Base-by-base conservation (phyloP, 2,329 filamentous ascomycete genomes). In the Cyclaneusma minus region DNA sequence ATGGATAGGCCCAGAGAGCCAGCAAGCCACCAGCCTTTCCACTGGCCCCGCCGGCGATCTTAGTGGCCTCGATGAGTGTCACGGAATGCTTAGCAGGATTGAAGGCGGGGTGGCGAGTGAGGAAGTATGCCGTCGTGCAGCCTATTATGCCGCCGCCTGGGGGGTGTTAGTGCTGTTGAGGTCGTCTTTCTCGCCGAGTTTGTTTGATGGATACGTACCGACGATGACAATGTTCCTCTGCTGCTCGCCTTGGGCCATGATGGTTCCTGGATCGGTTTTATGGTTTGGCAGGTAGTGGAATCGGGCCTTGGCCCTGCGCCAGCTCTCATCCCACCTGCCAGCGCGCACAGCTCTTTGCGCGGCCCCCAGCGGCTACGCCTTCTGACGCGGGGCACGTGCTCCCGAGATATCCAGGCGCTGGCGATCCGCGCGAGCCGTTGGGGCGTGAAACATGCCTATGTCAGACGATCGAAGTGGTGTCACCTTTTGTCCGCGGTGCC, bases 11-110 rank as follows among this genome's bases (percentile, higher is more conserved):
- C 84, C 87, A 95, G 10, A 85, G 60, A 1, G 76, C 89, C 13
- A 98, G 64, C 4, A 98, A 62, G 1, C 89, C 89, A 10, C 89
- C 89, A 1, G 89, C 87, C 55, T 94, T 95, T 21, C 89, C 89
- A 6, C 84, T 93, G 19, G 89, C 87, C 13, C 81, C 87, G n/a
- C 82, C 71, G 5, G 89, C 89, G 36, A 95, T 75, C 22, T 73
- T 64, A 3, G 72, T 73, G 1, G 89, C 84, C 58, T 98, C 89
- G 29, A 95, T 63, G 16, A 98, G 61, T 2, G 80, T 92, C 42
- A 95, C 76, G 28, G 62, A 74, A 49, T 93, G 81, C 28, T 68
- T 66, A 13, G 65, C 53, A 21, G 74, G 71, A 48, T 89, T 65
- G 56, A 80, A 95, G 16, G 67, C 72, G 15, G 81, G 73, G 49